Percentiles rank a stretch among this genome's conserved stretches.
These are phyloP conservation scores for Trichophyton schoenleinii DNA, from an alignment of 2,329 filamentous ascomycete genomes.

Conservation along the genomic window DNA sequence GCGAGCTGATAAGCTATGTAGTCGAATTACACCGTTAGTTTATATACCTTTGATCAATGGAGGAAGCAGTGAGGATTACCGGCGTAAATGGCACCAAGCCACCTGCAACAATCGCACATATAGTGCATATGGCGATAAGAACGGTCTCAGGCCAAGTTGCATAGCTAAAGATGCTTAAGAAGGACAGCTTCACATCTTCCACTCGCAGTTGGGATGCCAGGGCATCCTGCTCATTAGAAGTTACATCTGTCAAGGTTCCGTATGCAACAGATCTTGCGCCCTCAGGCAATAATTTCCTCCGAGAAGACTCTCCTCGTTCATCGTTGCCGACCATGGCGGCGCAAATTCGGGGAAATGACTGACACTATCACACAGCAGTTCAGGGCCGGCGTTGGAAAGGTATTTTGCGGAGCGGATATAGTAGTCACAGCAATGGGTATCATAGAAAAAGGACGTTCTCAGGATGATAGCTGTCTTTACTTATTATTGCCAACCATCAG, in stretches of 20 bases:
- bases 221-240: background rate
- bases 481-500: too few relatives aligned
- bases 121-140: background rate
- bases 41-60: background rate
- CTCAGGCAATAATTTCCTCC: background rate
- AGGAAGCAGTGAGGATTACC: background rate
- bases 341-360: background rate
- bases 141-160: background rate
- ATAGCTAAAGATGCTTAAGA: background rate
- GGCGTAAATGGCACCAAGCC: background rate
- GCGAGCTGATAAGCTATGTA: background rate
- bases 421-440: background rate
- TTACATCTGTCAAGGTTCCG: background rate
- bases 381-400: background rate
- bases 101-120: background rate
- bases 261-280: background rate
- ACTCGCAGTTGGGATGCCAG: background rate
- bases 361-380: background rate
- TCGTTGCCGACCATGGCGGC: background rate
- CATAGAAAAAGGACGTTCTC: background rate
- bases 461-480: background rate
- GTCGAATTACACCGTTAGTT: background rate
- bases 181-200: background rate
- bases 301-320: background rate
- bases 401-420: background rate